Evolutionary conservation across 1,284 basidiomycete genomes (phyloP), one percentile per base, ranked within the genome.

Genomic region (Cutaneotrichosporon daszewskae): DNA sequence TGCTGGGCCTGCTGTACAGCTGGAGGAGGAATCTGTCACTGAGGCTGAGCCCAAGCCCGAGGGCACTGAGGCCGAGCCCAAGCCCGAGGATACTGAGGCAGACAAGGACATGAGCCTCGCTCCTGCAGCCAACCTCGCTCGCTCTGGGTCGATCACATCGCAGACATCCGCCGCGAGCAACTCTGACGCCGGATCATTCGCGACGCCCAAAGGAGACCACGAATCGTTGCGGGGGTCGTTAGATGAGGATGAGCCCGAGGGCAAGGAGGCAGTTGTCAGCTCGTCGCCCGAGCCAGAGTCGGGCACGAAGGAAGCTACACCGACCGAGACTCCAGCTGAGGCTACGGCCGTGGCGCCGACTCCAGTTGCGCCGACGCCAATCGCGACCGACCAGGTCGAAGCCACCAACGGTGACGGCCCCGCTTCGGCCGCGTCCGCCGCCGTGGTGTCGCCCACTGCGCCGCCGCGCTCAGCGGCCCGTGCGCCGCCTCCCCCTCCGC

Each of bases 401-500:
- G 25, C 25, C 25, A 6, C 25, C 18, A 16, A 40, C 26, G 16
- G n/a, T 17, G 43, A 43, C 18, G 50, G 37, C 37, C 5, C 31
- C 32, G 23, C 25, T 5, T 23, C 29, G 14, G 12, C 27, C 13
- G 18, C 35, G 27, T 16, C 36, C n/a, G 3, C 14, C 16, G 18
- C 29, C 2, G 9, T 37, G 17, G 11, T 19, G 17, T 26, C 31
- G 6, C 32, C 41, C 1, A n/a, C 36, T 1, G 18, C 31, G 1
- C 45, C 45, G 1, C 36, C 36, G 1, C 45, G 39, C 9, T 22
- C 39, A 14, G 16, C 29, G 5, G 31, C 14, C n/a, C 39, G 43
- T 8, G 25, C 34, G 5, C 28, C 50, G 5, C 47, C 45, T 2
- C 62, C 62, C 12, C 62, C 63, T 1, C 63, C 63, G 14, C 47